Base-by-base conservation (phyloP, 495 filamentous ascomycete species). In the Lepidopterella palustris region DNA sequence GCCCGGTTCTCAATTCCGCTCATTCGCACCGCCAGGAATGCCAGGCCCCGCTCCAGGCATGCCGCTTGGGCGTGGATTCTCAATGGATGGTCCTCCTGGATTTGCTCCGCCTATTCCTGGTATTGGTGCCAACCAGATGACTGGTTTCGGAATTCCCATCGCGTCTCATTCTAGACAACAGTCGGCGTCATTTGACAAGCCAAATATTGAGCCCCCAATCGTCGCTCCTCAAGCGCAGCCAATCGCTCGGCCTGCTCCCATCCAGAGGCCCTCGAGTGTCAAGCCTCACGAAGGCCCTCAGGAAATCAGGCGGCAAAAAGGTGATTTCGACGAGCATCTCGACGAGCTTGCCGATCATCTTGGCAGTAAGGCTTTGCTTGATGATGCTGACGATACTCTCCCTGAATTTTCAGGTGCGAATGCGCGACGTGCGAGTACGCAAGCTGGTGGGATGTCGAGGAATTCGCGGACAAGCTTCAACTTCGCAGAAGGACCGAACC, bases 341-440 rank as follows among this genome's bases (percentile, higher is more conserved):
- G 90, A 96, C 55, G 83, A 91, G 54, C 75, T 95, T 47, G 88
- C 83, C 57, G 80, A 84, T 51, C 89, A 92, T 69, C 80, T 98
- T n/a, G 95, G 93, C 9, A 96, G 92, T 73, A 91, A 87, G 70
- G 92, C 92, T 8, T 76, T 98, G n/a, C 77, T 97, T 35, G 92
- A 95, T 65, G 91, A 95, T 68, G 80, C 77, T 18, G 84, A 90
- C 58, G 80, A 79, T 50, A 73, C 78, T 50, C 28, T 62, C 18
- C 51, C 42, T 5, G 59, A 24, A 71, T 78, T 50, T 63, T 73
- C 32, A 47, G n/a, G 67, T 71, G 51, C 39, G 3, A 61, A 67
- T 20, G 31, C 63, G 32, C 53, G 75, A 51, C 66, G 61, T 29
- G 59, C 57, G 49, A 76, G 71, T 55, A 58, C 61, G 40, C 64